Conservation (phyloP, 768 basidiomycete species). For the Melanogaster broomeanus region DNA sequence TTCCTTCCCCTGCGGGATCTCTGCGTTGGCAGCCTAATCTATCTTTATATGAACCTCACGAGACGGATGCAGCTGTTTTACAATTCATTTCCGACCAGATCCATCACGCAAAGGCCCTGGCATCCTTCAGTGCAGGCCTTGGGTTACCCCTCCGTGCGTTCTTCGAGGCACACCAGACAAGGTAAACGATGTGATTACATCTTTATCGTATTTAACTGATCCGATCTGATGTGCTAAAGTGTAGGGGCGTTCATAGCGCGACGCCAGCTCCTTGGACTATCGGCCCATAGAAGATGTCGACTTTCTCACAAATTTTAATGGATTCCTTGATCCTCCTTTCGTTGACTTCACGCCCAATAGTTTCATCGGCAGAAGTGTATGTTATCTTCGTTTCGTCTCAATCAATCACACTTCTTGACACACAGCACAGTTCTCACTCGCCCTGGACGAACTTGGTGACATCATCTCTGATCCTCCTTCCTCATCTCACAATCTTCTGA, state of each 20-base stretch:
- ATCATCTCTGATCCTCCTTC: constrained; percentile 8
- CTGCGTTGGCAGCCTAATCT: constrained; percentile 4
- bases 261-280: not conserved
- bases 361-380: constrained; percentile 32
- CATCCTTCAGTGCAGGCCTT: constrained; percentile 20
- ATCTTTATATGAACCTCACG: constrained; percentile 7
- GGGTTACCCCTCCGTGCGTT: constrained; percentile 22
- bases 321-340: constrained; percentile 16
- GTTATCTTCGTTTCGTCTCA: not conserved
- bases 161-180: constrained; percentile 17
- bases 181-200: constrained; percentile 11
- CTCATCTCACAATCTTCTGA: not conserved
- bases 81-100: constrained; percentile 31
- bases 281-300: constrained; percentile 5
- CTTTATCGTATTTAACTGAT: not conserved
- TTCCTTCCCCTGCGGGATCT: constrained; percentile 5
- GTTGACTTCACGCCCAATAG: constrained; percentile 25
- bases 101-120: constrained; percentile 26
- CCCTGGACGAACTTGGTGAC: constrained; percentile 30
- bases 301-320: constrained; percentile 21
- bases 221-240: constrained; percentile 1
- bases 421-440: constrained; percentile 23
- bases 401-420: constrained; percentile 1
- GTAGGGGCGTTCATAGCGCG: constrained; percentile 5
- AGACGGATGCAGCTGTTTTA: constrained; percentile 20